Base-by-base conservation (phyloP, 2,329 filamentous ascomycete genomes). In the Nemania serpens region DNA sequence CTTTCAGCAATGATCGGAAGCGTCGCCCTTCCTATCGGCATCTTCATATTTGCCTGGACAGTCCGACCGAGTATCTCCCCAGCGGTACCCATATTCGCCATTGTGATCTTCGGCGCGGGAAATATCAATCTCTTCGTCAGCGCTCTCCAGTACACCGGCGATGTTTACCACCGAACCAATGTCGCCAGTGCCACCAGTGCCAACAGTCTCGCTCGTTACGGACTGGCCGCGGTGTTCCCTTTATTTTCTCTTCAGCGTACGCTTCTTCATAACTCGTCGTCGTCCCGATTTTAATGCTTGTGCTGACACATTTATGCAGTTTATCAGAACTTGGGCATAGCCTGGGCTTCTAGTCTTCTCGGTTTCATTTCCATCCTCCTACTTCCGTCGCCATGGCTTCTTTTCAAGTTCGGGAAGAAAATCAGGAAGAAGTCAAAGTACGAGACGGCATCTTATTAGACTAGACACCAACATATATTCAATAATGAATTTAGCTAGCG, bases 21-120 rank as follows among this genome's bases (percentile, higher is more conserved):
- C 60, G 45, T 84, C 13, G 80, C 81, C 0, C 70, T 87, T 6
- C 82, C 84, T 0, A 53, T 83, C 0, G 80, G 80, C 0, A 69
- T 88, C 10, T 87, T 87, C 67, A 86, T 85, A 83, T 86, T 86
- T 64, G 84, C 79, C 0, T 88, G 85, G 85, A 80, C 81, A 1
- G 80, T 82, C 0, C 71, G 76, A 4, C 59, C 65, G 0, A 75
- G 75, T 6, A 69, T 82, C 1, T 77, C 78, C 3, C 87, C 84
- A 82, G 80, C 78, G 0, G 78, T 79, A 20, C 79, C 83, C 0
- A 77, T 81, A 0, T 71, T 82, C 0, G 81, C 83, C 3, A 82
- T 84, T 7, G 74, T 86, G 2, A 76, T 81, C 0, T 88, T 88
- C 67, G 82, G 82, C 0, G 86, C 82, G 79, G 85, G 85, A 1